Conservation (phyloP, 371 early-diverging fungal genomes). For the Smittium mucronatum region DNA sequence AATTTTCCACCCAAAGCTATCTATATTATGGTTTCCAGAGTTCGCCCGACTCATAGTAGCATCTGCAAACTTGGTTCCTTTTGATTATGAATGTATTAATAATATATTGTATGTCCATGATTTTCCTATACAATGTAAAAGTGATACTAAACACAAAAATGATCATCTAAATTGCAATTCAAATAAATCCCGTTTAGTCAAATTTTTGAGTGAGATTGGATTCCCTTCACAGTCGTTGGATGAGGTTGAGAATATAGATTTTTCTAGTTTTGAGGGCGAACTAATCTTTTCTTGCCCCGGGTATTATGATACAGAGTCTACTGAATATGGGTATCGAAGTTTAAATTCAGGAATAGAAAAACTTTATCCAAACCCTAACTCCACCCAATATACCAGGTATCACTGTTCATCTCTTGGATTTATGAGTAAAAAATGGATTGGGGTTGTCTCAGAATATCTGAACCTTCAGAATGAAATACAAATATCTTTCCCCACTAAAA, state of each 20-base stretch:
- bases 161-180: background rate
- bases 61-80: slow-evolving; percentile 24
- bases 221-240: slow-evolving; percentile 18
- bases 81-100: slow-evolving; percentile 25
- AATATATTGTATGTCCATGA: slow-evolving; percentile 31
- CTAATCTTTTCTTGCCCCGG: slow-evolving; percentile 21
- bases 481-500: slow-evolving; percentile 4
- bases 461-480: background rate
- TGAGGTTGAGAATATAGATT: slow-evolving; percentile 17
- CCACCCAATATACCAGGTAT: background rate
- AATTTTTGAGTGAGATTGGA: slow-evolving; percentile 16
- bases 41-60: slow-evolving; percentile 21
- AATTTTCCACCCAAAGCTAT: slow-evolving; percentile 28
- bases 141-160: background rate
- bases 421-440: background rate
- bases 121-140: slow-evolving; percentile 7
- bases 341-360: background rate
- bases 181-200: slow-evolving; percentile 6
- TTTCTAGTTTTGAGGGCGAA: slow-evolving; percentile 11
- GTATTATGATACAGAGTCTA: background rate
- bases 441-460: background rate
- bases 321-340: slow-evolving; percentile 15
- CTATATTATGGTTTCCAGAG: slow-evolving; percentile 21
- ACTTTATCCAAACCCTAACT: background rate
- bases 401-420: slow-evolving; percentile 11